Percentiles rank a stretch among this genome's conserved stretches.
phyloP scores from a whole-genome alignment of 2,329 filamentous ascomycete genomes.

The Plectosphaerella plurivora region DNA sequence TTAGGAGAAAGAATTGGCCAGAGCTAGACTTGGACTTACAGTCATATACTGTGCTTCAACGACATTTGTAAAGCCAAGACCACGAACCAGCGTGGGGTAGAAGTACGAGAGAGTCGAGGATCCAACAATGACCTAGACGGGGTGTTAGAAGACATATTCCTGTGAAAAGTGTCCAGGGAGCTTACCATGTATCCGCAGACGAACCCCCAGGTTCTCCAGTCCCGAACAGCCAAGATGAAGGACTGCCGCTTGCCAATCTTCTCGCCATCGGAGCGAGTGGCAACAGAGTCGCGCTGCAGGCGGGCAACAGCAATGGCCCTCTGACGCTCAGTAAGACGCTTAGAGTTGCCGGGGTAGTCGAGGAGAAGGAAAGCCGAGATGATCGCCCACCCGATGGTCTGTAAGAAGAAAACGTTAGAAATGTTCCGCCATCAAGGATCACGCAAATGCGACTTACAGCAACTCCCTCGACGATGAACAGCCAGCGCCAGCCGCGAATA shows the following conservation, averaged over 20 bases:
- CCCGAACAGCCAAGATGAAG: conserved; percentile 22
- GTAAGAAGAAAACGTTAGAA: conserved; percentile 5
- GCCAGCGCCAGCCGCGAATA: conserved; percentile 40
- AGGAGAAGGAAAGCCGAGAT: conserved; percentile 8
- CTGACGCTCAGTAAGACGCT: conserved; percentile 59
- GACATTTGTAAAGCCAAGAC: conserved; percentile 20
- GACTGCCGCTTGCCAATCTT: conserved; percentile 23
- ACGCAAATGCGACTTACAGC: neutral
- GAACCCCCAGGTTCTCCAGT: conserved; percentile 35
- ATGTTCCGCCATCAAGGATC: neutral
- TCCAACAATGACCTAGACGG: conserved; percentile 20
- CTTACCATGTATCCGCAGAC: conserved; percentile 34
- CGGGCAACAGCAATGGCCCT: conserved; percentile 57
- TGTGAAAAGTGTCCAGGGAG: neutral
- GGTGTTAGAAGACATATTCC: neutral
- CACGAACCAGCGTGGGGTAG: conserved; percentile 25
- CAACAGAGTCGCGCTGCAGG: conserved; percentile 57
- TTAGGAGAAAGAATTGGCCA: neutral
- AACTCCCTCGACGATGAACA: conserved; percentile 42
- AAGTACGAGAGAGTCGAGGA: conserved; percentile 26
- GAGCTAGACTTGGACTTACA: neutral
- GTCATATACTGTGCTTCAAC: conserved; percentile 31
- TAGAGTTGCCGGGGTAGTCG: conserved; percentile 22
- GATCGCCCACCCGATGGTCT: conserved; percentile 17
- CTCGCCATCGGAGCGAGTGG: conserved; percentile 56